phyloP scores from a whole-genome alignment of 257 asterid species.

The Rhazya stricta region DNA sequence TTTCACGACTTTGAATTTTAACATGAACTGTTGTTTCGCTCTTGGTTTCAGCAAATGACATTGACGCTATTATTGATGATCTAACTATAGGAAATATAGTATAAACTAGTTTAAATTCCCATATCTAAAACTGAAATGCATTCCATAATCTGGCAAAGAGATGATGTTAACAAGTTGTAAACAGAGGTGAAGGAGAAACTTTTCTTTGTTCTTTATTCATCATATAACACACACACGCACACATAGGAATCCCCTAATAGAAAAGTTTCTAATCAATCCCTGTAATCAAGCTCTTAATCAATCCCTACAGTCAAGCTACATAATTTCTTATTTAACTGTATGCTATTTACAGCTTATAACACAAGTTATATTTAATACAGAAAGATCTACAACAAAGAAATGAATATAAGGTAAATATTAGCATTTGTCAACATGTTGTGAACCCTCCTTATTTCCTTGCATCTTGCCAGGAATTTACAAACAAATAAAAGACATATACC shows the following conservation, averaged over 20 bases:
- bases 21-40: background rate
- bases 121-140: background rate
- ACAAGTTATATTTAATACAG: background rate
- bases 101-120: background rate
- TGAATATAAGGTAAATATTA: background rate
- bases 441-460: background rate
- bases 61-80: background rate
- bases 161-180: background rate
- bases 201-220: no score
- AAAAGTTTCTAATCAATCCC: no score
- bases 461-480: background rate
- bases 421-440: background rate
- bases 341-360: no score
- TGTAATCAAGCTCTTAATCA: no score
- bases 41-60: background rate
- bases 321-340: no score
- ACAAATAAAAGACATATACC: background rate
- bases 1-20: background rate
- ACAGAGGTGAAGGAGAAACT: no score
- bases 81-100: background rate
- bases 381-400: background rate
- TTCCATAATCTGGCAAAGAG: background rate
- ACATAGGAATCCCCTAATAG: no score
- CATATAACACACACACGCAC: no score
- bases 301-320: no score